These are phyloP conservation scores for Oryza officinalis DNA, from an alignment of 176 grass and related monocot species.

Conservation along the genomic window DNA sequence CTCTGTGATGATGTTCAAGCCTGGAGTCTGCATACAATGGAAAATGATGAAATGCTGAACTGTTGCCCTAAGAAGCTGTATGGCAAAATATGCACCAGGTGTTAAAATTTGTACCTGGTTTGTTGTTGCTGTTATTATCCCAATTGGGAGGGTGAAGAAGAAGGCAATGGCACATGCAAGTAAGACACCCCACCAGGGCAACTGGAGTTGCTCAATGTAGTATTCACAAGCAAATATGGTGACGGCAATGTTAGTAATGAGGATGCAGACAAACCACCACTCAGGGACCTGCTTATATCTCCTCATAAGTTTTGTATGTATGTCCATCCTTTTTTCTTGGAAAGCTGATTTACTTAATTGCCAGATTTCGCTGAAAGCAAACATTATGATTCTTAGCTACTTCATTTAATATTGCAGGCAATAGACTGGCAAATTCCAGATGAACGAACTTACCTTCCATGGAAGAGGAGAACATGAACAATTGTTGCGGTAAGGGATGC, in stretches of 20 bases:
- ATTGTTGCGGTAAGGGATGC: conserved; percentile 81
- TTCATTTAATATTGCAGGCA: conserved; percentile 1
- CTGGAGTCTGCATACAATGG: conserved; percentile 60
- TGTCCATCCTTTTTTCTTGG: conserved; percentile 68
- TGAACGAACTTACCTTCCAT: conserved; percentile 77
- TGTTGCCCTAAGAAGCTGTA: background rate
- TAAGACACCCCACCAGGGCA: conserved; percentile 95
- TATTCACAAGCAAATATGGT: conserved; percentile 92
- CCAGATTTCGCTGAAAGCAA: conserved; percentile 69
- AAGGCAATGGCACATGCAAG: conserved; percentile 81
- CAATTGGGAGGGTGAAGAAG: conserved; percentile 89
- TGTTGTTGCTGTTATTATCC: conserved; percentile 92
- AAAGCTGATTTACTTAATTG: conserved; percentile 91
- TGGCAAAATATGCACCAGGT: background rate
- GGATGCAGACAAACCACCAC: conserved; percentile 92
- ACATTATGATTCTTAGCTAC: background rate
- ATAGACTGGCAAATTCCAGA: background rate
- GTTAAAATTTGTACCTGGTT: conserved; percentile 55
- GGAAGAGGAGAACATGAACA: conserved; percentile 82
- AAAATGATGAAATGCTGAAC: background rate
- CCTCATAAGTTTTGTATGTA: conserved; percentile 89
- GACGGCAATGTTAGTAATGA: conserved; percentile 56
- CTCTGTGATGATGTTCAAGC: conserved; percentile 88
- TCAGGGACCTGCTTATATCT: conserved; percentile 80
- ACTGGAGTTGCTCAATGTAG: conserved; percentile 91